phyloP scores from a whole-genome alignment of 2,329 filamentous ascomycete species.

The Pseudocercospora macadamiae region DNA sequence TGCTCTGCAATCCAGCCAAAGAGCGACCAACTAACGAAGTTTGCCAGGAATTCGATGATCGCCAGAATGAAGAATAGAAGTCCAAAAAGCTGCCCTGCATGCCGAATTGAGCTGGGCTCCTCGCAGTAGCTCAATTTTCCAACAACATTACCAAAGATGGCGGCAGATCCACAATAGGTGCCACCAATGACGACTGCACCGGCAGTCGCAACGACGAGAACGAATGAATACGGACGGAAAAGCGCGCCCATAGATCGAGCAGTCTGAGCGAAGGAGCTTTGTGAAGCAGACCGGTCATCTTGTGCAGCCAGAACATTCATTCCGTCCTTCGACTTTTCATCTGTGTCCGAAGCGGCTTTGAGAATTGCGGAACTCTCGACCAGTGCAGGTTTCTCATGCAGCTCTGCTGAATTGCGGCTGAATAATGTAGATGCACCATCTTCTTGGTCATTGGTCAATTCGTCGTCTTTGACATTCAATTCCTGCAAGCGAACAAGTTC shows the following conservation, averaged over 20 bases:
- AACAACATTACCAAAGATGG: constrained; percentile 65
- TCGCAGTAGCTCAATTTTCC: constrained; percentile 61
- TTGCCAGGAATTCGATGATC: constrained; percentile 63
- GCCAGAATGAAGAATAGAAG: constrained; percentile 65
- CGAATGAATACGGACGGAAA: constrained; percentile 16
- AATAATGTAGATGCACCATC: neutral
- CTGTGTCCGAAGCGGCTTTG: neutral
- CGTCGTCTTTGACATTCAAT: neutral
- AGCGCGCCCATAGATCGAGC: neutral
- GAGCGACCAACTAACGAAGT: constrained; percentile 61
- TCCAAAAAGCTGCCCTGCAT: constrained; percentile 61
- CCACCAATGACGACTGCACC: constrained; percentile 45
- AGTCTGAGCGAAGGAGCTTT: neutral
- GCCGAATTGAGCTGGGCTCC: constrained; percentile 51
- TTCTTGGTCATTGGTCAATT: neutral
- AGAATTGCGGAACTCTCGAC: neutral
- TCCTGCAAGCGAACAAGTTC: constrained; percentile 46
- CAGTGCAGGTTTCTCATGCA: neutral
- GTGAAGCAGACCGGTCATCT: neutral
- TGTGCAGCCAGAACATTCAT: too few species aligned
- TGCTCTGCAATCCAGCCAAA: constrained; percentile 66
- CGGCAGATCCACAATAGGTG: constrained; percentile 60
- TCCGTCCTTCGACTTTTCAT: too few species aligned
- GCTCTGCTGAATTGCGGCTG: neutral
- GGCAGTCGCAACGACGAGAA: constrained; percentile 24